A percentile compares a stretch with the other conserved stretches of the same genome.
Conservation (phyloP, 2,329 filamentous ascomycete species). For the Metarhizium album region DNA sequence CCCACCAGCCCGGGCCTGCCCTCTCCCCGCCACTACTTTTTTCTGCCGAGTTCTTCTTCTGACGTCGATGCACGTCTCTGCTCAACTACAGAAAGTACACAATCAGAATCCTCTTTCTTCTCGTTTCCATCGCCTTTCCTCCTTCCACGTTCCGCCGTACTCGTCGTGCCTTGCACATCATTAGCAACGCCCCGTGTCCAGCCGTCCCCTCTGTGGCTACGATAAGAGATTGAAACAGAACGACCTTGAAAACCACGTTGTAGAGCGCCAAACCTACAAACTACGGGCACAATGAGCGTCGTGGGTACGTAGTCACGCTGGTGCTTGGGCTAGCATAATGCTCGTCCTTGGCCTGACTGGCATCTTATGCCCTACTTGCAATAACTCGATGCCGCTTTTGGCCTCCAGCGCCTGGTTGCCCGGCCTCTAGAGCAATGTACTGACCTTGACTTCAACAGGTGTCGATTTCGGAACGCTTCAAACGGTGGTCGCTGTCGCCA, state of each 20-base stretch:
- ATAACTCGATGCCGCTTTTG: background rate
- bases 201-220: background rate
- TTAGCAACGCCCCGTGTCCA: conserved; percentile 2
- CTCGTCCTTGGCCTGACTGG: background rate
- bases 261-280: conserved; percentile 13
- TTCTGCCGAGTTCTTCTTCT: background rate
- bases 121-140: background rate
- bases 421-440: background rate
- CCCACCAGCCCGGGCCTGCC: background rate
- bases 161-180: background rate
- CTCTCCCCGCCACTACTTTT: background rate
- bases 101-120: background rate
- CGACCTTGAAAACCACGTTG: background rate
- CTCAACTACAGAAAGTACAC: too few species aligned
- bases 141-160: background rate
- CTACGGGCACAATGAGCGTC: conserved; percentile 39
- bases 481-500: conserved; percentile 93
- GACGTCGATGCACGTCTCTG: background rate
- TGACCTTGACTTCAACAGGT: conserved; percentile 34
- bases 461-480: conserved; percentile 94
- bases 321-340: background rate
- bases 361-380: conserved; percentile 9
- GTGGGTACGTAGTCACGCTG: conserved; percentile 32
- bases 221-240: conserved; percentile 6
- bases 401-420: background rate